Conservation (phyloP, 225 moss, liverwort and hornwort species). For the Ulota crispa region DNA sequence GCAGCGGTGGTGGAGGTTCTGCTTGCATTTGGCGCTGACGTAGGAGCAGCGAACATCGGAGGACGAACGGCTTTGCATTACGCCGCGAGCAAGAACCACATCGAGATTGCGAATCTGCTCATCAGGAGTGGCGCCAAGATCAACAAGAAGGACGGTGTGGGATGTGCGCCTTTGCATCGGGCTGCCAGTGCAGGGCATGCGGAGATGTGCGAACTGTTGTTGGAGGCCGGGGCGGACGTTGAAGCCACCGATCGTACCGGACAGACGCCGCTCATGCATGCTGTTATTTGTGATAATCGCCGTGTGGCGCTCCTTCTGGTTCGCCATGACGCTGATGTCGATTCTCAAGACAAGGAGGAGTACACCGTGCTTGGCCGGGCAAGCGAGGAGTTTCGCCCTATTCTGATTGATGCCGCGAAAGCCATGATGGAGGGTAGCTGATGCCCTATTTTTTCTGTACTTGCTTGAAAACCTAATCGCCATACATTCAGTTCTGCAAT, state of each 20-base stretch:
- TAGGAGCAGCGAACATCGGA: conserved; percentile 62
- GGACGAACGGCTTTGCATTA: conserved; percentile 89
- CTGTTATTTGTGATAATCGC: conserved; percentile 85
- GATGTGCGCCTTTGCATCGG: conserved; percentile 90
- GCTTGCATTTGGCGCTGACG: conserved; percentile 68
- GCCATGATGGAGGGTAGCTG: conserved; percentile 71
- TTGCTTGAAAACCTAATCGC: background rate
- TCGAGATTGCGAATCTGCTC: conserved; percentile 58
- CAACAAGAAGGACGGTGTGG: conserved; percentile 79
- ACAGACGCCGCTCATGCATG: conserved; percentile 96
- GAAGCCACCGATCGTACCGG: conserved; percentile 66
- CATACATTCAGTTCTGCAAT: background rate
- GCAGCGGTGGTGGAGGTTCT: conserved; percentile 65
- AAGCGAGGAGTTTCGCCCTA: conserved; percentile 69
- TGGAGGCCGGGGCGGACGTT: conserved; percentile 87
- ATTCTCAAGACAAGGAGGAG: conserved; percentile 80
- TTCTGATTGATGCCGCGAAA: conserved; percentile 81
- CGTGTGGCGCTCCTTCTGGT: conserved; percentile 77
- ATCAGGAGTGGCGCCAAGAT: conserved; percentile 73
- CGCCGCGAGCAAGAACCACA: conserved; percentile 89
- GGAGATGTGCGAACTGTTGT: conserved; percentile 81
- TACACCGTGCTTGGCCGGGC: conserved; percentile 92
- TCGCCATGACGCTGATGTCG: conserved; percentile 88
- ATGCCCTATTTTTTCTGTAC: background rate
- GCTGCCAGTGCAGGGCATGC: conserved; percentile 86